Percentiles rank a stretch among this genome's conserved stretches.
Conservation (phyloP, 805 yeast species). For the Saturnispora besseyi region DNA sequence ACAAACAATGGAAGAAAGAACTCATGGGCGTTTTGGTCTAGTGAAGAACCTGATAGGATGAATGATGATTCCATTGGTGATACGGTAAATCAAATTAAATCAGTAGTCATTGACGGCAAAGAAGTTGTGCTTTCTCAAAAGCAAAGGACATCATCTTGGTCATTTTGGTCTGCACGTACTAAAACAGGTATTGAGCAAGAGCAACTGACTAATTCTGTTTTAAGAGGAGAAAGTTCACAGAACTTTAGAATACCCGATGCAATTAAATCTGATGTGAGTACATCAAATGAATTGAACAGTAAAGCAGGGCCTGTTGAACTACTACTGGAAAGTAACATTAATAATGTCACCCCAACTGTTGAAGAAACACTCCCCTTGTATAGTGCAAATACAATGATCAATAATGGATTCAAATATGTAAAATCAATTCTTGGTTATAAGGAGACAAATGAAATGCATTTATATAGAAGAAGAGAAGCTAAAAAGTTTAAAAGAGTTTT, state of each 20-base stretch:
- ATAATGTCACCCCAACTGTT: slow-evolving; percentile 24
- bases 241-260: slow-evolving; percentile 6
- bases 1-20: slow-evolving; percentile 11
- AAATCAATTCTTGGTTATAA: slow-evolving; percentile 16
- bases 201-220: background rate
- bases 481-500: slow-evolving; percentile 46
- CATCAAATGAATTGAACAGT: background rate
- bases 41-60: background rate
- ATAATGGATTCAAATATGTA: slow-evolving; percentile 12
- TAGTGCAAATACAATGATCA: slow-evolving; percentile 11
- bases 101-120: slow-evolving; percentile 9
- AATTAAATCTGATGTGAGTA: slow-evolving; percentile 9
- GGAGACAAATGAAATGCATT: slow-evolving; percentile 11
- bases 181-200: background rate
- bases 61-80: background rate
- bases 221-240: background rate
- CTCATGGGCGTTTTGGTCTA: slow-evolving; percentile 24
- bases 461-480: slow-evolving; percentile 18
- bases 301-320: background rate
- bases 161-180: slow-evolving; percentile 20
- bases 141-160: slow-evolving; percentile 21
- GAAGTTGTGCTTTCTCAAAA: slow-evolving; percentile 4
- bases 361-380: slow-evolving; percentile 22
- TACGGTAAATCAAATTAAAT: background rate
- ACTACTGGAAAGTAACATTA: slow-evolving; percentile 10